Evolutionary conservation across 75 land plant species (phyloP), one percentile per base, ranked within the genome.

Genomic region (Gnetum montanum): DNA sequence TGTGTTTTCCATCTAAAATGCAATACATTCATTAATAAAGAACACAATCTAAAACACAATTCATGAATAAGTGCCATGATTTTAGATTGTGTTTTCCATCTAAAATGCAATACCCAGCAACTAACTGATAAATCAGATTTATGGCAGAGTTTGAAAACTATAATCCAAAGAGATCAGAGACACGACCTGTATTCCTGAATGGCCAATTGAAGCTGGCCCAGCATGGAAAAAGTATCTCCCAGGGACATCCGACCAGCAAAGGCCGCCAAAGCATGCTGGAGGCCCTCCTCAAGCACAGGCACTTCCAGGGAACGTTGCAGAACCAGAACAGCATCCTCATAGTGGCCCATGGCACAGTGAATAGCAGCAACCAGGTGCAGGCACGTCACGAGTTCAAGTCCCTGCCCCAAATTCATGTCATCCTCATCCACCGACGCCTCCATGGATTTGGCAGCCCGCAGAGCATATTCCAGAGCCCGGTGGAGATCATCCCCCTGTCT

Each of bases 391-490:
- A 71, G 38, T 8, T 71, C 74, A 43, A 71, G 54, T 29, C 50
- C n/a, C n/a, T n/a, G n/a, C n/a, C n/a, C n/a, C n/a, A n/a, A n/a
- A n/a, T n/a, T n/a, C n/a, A n/a, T 61, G 31, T 25, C 53, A 43
- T 49, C 7, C 36, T 25, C 63, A n/a, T 60, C 16, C 5, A 33
- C 50, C 4, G 43, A 37, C 45, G 6, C 59, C 71, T 90, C 91
- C 50, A 79, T 80, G 16, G 77, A 77, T 59, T 73, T 77, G 35
- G 65, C 60, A 15, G 96, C 96, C 36, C 79, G 61, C 30, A 59
- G 49, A 13, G 84, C 91, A 58, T 76, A 68, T 24, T 90, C 79
- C 46, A 86, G 59, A 11, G 91, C 87, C 31, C 65, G 80, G 24
- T 57, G 69, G 10, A 77, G 84, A 67, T 73, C 76, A 29, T 86